Evolutionary conservation across 2,329 filamentous ascomycete genomes (phyloP).

Genomic region (Decorospora gaudefroyi): DNA sequence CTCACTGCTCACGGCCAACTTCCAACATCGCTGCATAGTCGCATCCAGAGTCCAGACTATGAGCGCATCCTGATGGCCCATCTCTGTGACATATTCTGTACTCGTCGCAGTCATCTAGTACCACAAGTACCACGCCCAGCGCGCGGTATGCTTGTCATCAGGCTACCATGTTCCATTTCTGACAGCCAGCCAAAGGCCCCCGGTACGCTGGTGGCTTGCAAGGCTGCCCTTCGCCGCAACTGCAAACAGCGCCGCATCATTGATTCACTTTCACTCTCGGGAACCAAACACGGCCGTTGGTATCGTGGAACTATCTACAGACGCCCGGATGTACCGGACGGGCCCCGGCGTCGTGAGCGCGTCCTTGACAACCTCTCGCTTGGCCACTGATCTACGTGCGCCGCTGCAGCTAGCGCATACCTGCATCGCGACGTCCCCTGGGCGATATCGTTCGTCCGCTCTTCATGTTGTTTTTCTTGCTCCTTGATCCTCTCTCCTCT

Average conservation of each 20-base stretch:
- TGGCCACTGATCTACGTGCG: slow-evolving; percentile 43
- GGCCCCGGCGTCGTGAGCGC: slow-evolving; percentile 29
- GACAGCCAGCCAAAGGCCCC: slow-evolving; percentile 22
- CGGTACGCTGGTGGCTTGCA: slow-evolving; percentile 21
- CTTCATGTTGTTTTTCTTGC: not conserved
- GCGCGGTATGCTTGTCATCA: slow-evolving; percentile 10
- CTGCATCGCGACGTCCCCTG: slow-evolving; percentile 12
- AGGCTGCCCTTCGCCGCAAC: slow-evolving; percentile 20
- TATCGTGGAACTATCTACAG: slow-evolving; percentile 10
- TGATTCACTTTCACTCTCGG: not conserved
- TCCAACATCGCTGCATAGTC: slow-evolving; percentile 1
- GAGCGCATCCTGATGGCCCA: slow-evolving; percentile 1
- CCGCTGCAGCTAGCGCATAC: slow-evolving; percentile 36
- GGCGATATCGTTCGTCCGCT: not conserved
- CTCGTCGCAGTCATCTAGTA: too few species aligned
- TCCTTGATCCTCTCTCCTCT: not conserved
- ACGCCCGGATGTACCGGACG: slow-evolving; percentile 24
- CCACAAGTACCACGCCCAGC: too few species aligned
- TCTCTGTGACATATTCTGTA: not conserved
- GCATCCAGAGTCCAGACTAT: not conserved
- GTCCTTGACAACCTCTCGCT: slow-evolving; percentile 32
- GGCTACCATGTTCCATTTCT: slow-evolving; percentile 20
- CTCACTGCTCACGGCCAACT: slow-evolving; percentile 11
- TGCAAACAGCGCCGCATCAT: slow-evolving; percentile 14
- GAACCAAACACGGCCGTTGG: slow-evolving; percentile 2